Evolutionary conservation across 345 rosid species (phyloP).

Genomic region (Syzygium oleosum): DNA sequence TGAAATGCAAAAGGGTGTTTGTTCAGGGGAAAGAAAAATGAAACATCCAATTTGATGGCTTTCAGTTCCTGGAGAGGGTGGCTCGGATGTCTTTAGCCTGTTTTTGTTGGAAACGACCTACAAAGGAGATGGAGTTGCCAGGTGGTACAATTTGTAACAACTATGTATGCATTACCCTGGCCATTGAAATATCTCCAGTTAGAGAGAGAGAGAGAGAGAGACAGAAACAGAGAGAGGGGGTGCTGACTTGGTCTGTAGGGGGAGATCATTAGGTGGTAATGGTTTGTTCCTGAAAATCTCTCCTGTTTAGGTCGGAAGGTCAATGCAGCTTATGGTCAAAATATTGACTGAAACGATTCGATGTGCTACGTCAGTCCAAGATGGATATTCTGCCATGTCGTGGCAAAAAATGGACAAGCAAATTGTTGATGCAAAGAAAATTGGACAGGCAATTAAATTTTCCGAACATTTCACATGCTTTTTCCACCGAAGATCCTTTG

Average conservation of each 20-base stretch:
- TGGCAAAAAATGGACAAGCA: neutral
- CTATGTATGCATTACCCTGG: neutral
- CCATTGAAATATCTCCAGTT: neutral
- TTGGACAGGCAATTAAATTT: neutral
- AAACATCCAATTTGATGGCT: neutral
- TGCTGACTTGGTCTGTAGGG: neutral
- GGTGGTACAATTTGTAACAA: neutral
- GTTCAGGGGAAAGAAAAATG: neutral
- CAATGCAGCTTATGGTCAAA: neutral
- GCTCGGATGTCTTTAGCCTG: neutral
- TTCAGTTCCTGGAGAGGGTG: neutral
- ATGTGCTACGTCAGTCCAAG: neutral
- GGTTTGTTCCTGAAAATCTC: neutral
- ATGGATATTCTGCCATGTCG: neutral
- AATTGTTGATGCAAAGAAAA: too few species aligned
- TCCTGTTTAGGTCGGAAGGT: neutral
- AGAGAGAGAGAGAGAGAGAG: neutral
- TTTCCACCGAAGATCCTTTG: neutral
- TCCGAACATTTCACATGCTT: neutral
- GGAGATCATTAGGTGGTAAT: neutral
- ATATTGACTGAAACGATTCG: neutral
- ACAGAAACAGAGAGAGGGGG: neutral
- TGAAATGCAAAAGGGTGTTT: neutral
- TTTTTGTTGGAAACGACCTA: neutral
- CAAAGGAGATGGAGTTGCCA: neutral